These are phyloP conservation scores for Bipolaris sorokiniana DNA, from an alignment of 2,329 filamentous ascomycete species.

Conservation along the genomic window DNA sequence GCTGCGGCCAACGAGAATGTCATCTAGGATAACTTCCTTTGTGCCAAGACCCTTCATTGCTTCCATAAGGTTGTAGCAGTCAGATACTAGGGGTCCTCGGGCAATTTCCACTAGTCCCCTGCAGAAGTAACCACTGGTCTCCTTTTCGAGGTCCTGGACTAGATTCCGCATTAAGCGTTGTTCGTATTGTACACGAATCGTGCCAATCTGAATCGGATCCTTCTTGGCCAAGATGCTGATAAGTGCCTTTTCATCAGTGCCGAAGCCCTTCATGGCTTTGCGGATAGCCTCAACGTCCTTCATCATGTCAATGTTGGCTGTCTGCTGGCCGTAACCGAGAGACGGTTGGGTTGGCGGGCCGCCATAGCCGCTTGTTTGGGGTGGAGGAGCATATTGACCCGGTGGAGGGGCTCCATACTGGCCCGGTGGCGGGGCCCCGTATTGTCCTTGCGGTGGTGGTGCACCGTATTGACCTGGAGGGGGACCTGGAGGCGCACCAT, in stretches of 20 bases:
- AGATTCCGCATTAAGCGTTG: constrained; percentile 69
- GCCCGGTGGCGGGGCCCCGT: constrained; percentile 27
- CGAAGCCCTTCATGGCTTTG: constrained; percentile 90
- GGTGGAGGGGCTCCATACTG: constrained; percentile 41
- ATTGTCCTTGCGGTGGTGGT: constrained; percentile 22
- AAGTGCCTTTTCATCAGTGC: constrained; percentile 81
- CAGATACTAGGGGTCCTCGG: constrained; percentile 78
- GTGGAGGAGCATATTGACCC: constrained; percentile 27
- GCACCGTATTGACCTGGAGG: constrained; percentile 27
- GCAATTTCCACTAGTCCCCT: constrained; percentile 76
- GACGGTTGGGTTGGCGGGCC: constrained; percentile 59
- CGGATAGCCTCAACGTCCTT: constrained; percentile 74
- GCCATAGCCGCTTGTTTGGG: constrained; percentile 36
- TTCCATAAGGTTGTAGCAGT: constrained; percentile 72
- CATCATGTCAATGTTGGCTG: constrained; percentile 64
- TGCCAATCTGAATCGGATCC: constrained; percentile 77
- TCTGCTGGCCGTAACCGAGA: constrained; percentile 74
- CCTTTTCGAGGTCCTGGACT: constrained; percentile 75
- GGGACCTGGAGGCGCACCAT: constrained; percentile 44
- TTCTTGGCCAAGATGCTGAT: constrained; percentile 73
- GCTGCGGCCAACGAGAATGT: constrained; percentile 79
- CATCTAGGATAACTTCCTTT: constrained; percentile 84
- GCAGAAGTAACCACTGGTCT: constrained; percentile 75
- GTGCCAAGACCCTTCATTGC: constrained; percentile 83
- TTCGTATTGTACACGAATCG: constrained; percentile 67